These are phyloP conservation scores for Cephalotrichum gorgonifer DNA, from an alignment of 2,329 filamentous ascomycete genomes.

Conservation along the genomic window DNA sequence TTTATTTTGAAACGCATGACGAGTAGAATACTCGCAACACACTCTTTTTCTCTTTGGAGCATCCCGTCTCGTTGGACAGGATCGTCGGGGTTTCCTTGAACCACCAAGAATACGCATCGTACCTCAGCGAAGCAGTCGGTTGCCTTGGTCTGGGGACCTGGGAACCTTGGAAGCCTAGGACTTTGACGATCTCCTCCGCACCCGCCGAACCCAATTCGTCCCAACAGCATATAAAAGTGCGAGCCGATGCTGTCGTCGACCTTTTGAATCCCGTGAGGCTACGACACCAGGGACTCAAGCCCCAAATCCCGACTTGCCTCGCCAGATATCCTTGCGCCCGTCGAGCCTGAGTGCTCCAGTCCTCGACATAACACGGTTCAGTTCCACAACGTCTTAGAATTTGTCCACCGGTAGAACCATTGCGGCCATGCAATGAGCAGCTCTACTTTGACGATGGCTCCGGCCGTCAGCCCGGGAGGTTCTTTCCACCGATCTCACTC, in stretches of 20 bases:
- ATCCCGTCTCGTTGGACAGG: background rate
- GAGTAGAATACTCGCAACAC: background rate
- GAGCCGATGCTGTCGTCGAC: background rate
- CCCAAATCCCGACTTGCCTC: background rate
- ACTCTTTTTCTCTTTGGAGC: background rate
- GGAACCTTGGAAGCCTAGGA: background rate
- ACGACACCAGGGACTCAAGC: background rate
- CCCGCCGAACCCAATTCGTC: background rate
- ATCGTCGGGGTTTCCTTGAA: background rate
- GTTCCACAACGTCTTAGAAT: constrained; percentile 7
- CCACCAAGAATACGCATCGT: background rate
- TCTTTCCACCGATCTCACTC: constrained; percentile 22
- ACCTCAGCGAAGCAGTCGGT: background rate
- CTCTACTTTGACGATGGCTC: constrained; percentile 26
- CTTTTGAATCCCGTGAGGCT: background rate
- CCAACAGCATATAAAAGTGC: background rate
- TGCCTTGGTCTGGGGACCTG: background rate
- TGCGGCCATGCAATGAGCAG: constrained; percentile 23
- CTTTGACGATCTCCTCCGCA: background rate
- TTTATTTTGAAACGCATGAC: background rate
- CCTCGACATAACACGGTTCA: background rate
- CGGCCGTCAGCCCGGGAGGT: constrained; percentile 22
- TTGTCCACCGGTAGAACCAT: constrained; percentile 10
- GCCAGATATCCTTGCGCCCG: background rate
- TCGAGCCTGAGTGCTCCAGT: background rate